Evolutionary conservation across 306 rosid species (phyloP).

Genomic region (Heteromeles arbutifolia): DNA sequence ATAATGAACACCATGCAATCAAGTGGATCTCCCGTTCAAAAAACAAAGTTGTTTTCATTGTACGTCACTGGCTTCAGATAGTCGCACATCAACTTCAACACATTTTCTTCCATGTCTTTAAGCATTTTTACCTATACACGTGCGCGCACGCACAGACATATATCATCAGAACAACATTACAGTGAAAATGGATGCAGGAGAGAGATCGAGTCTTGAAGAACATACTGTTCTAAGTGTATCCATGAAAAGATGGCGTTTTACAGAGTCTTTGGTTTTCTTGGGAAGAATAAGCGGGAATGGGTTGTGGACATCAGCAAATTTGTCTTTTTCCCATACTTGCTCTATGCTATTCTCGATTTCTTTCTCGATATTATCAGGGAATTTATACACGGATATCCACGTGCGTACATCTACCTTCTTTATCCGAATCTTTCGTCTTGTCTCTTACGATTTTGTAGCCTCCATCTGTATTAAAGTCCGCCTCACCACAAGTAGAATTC

Average conservation of each 20-base stretch:
- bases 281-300: constrained; percentile 8
- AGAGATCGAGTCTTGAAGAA: no score
- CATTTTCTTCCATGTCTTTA: not conserved
- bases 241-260: not conserved
- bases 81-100: not conserved
- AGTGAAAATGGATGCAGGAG: no score
- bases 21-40: constrained; percentile 9
- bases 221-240: no score
- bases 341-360: not conserved
- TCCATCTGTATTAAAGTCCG: no score
- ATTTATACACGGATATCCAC: not conserved
- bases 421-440: no score
- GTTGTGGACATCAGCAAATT: constrained; percentile 19
- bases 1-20: constrained; percentile 10
- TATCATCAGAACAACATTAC: no score
- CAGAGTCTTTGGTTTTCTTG: constrained; percentile 43
- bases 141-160: no score
- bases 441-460: no score
- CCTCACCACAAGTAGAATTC: no score
- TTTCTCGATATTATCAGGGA: not conserved
- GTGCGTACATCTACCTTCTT: no score
- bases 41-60: constrained; percentile 6
- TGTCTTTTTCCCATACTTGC: constrained; percentile 4
- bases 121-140: not conserved
- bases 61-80: constrained; percentile 10